These are phyloP conservation scores for Roridomyces roridus DNA, from an alignment of 768 basidiomycete species.

Conservation along the genomic window DNA sequence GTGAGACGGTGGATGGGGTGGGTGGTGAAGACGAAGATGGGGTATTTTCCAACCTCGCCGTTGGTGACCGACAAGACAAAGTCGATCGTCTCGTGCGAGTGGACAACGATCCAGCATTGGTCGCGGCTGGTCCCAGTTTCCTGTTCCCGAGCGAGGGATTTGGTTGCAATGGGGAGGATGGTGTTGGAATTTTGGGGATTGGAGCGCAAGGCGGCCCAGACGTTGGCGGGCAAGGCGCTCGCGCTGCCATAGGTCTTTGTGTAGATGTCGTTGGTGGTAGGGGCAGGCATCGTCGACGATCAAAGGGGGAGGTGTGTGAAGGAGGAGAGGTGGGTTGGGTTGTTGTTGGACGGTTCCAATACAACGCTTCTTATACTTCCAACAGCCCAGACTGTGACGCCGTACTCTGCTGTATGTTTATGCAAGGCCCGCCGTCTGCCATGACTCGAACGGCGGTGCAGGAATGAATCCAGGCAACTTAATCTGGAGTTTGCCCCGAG, in stretches of 20 bases:
- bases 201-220: conserved; percentile 41
- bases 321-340: neutral
- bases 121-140: conserved; percentile 8
- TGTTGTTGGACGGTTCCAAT: too few species aligned
- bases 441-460: neutral
- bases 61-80: conserved; percentile 67
- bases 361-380: too few species aligned
- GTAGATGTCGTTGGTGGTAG: conserved; percentile 10
- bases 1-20: conserved; percentile 46
- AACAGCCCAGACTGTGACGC: neutral
- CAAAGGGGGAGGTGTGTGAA: neutral
- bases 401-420: neutral
- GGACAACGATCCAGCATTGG: conserved; percentile 45
- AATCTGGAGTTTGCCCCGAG: neutral
- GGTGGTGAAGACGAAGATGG: conserved; percentile 66
- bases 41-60: conserved; percentile 63
- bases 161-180: conserved; percentile 45
- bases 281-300: neutral
- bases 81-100: conserved; percentile 38
- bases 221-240: conserved; percentile 40
- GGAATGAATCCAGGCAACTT: neutral
- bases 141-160: conserved; percentile 31
- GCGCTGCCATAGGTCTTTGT: conserved; percentile 35
- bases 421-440: neutral
- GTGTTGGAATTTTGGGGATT: conserved; percentile 48